These are phyloP conservation scores for Lentinula sp. DNA, from an alignment of 768 basidiomycete species.

Conservation along the genomic window DNA sequence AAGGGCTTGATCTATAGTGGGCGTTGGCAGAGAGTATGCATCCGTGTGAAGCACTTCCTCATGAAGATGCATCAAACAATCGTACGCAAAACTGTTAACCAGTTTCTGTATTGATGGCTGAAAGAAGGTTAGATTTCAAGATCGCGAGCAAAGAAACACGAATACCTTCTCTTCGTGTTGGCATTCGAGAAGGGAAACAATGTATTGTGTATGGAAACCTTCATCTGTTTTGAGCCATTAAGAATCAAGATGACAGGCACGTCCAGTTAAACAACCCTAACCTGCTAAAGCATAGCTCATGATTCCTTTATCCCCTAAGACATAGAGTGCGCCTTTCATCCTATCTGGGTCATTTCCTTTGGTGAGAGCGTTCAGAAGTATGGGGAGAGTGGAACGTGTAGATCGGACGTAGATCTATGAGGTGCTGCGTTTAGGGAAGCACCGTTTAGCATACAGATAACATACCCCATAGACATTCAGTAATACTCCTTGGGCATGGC, in stretches of 20 bases:
- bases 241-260: not conserved
- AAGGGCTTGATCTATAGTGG: slow-evolving; percentile 42
- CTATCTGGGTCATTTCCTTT: slow-evolving; percentile 84
- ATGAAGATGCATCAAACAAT: slow-evolving; percentile 51
- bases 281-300: slow-evolving; percentile 59
- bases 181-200: slow-evolving; percentile 61
- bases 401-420: slow-evolving; percentile 65
- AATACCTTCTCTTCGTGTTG: slow-evolving; percentile 82
- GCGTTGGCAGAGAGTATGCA: slow-evolving; percentile 44
- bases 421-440: slow-evolving; percentile 2
- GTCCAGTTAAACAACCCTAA: slow-evolving; percentile 22
- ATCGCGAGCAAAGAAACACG: not conserved
- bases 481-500: slow-evolving; percentile 64
- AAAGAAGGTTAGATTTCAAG: not conserved
- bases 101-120: slow-evolving; percentile 77
- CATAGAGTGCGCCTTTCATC: slow-evolving; percentile 92
- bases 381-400: slow-evolving; percentile 57
- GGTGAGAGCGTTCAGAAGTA: slow-evolving; percentile 51
- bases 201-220: slow-evolving; percentile 47
- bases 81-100: slow-evolving; percentile 53
- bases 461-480: slow-evolving; percentile 61
- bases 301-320: slow-evolving; percentile 67
- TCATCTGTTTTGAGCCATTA: slow-evolving; percentile 35
- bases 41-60: slow-evolving; percentile 65
- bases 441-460: not conserved